Conservation (phyloP, 805 yeast genomes). For the Grigorovia yakushimaensis region DNA sequence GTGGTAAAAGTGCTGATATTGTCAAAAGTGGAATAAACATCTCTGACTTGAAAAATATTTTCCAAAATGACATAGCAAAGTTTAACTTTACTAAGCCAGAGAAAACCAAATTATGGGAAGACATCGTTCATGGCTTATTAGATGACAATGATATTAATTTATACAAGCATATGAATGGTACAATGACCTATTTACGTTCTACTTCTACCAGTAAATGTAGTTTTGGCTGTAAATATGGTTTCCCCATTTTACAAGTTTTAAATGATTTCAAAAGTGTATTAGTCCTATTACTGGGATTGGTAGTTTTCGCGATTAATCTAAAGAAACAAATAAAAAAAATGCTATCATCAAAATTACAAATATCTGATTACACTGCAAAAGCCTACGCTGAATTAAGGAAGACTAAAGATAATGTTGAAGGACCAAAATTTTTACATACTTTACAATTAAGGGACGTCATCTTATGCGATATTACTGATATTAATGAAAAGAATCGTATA, state of each 20-base stretch:
- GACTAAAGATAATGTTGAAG: slow-evolving; percentile 27
- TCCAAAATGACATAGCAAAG: background rate
- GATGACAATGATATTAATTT: background rate
- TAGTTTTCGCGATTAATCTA: background rate
- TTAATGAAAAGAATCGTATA: slow-evolving; percentile 30
- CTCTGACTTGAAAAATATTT: slow-evolving; percentile 35
- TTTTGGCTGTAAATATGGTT: background rate
- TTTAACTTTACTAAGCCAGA: background rate
- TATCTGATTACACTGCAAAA: background rate
- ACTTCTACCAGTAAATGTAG: background rate
- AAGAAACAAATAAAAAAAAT: background rate
- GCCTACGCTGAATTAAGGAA: slow-evolving; percentile 12
- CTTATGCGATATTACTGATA: slow-evolving; percentile 26
- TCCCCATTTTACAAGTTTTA: background rate
- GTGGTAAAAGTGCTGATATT: slow-evolving; percentile 40
- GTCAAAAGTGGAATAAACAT: slow-evolving; percentile 39
- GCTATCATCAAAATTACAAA: background rate
- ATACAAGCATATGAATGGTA: background rate
- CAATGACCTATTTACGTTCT: background rate
- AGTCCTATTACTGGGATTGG: background rate
- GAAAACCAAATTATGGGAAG: slow-evolving; percentile 44
- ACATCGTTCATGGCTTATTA: background rate
- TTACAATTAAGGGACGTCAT: slow-evolving; percentile 60
- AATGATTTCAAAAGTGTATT: background rate
- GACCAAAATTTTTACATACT: slow-evolving; percentile 46